Conservation (phyloP, 2,329 filamentous ascomycete species). For the Cytospora piceicola region DNA sequence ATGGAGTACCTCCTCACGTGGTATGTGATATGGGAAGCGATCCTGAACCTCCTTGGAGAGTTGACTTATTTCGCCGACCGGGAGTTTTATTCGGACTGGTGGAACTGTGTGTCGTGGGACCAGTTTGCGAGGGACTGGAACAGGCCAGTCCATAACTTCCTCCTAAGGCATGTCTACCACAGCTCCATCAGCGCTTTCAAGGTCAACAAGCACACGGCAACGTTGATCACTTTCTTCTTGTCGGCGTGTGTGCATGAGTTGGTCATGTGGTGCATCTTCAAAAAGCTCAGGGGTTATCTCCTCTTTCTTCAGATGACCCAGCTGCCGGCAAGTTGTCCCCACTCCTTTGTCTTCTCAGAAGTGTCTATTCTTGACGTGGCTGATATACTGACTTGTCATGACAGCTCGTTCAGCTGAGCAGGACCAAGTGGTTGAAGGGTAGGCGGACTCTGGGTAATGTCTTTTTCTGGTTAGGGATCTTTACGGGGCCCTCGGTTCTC, state of each 20-base stretch:
- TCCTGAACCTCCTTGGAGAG: slow-evolving; percentile 76
- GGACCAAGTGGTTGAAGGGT: slow-evolving; percentile 67
- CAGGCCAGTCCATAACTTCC: slow-evolving; percentile 75
- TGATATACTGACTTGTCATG: not conserved
- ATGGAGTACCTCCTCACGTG: slow-evolving; percentile 77
- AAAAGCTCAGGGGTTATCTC: slow-evolving; percentile 75
- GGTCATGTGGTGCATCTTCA: slow-evolving; percentile 81
- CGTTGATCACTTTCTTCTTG: slow-evolving; percentile 75
- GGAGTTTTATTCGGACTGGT: slow-evolving; percentile 70
- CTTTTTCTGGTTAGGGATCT: slow-evolving; percentile 79
- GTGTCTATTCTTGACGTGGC: slow-evolving; percentile 12
- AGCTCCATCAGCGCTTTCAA: slow-evolving; percentile 74
- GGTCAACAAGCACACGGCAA: slow-evolving; percentile 71
- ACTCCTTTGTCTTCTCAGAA: not conserved
- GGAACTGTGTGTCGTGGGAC: slow-evolving; percentile 70
- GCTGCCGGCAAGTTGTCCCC: slow-evolving; percentile 55
- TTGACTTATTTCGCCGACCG: slow-evolving; percentile 77
- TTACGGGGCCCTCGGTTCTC: slow-evolving; percentile 71
- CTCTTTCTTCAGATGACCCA: slow-evolving; percentile 76
- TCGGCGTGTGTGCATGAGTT: slow-evolving; percentile 74
- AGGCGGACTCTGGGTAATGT: slow-evolving; percentile 70
- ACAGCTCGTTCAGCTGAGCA: slow-evolving; percentile 66
- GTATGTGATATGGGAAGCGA: slow-evolving; percentile 81
- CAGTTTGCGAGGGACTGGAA: slow-evolving; percentile 84
- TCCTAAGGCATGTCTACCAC: slow-evolving; percentile 80